These are phyloP conservation scores for Neurospora sp. DNA, from an alignment of 2,329 filamentous ascomycete species.

Conservation along the genomic window DNA sequence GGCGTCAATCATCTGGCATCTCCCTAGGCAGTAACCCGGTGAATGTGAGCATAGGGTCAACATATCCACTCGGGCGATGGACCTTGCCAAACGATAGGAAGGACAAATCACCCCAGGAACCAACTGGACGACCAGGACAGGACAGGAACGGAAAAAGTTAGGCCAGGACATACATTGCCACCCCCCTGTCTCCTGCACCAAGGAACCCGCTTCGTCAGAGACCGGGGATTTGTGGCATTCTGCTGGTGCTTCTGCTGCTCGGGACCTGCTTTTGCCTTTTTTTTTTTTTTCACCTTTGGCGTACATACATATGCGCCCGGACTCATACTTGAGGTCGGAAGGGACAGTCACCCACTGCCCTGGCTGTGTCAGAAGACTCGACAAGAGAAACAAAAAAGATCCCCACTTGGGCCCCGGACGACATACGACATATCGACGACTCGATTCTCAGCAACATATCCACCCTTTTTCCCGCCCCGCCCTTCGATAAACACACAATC, in stretches of 20 bases:
- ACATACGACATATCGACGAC: not conserved
- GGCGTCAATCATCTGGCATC: conserved; percentile 2
- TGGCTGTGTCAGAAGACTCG: not conserved
- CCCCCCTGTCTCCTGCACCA: conserved; percentile 3
- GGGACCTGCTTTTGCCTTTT: conserved; percentile 5
- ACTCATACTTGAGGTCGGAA: not conserved
- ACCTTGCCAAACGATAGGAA: not conserved
- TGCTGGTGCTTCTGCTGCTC: not conserved
- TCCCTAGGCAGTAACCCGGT: not conserved
- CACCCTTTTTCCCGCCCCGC: not conserved
- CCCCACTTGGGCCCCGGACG: not conserved
- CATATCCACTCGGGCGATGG: not conserved
- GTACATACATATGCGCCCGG: not conserved
- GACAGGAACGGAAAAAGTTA: not conserved
- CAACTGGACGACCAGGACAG: conserved; percentile 1
- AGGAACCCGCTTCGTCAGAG: not conserved
- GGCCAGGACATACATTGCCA: conserved; percentile 4
- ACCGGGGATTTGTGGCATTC: not conserved
- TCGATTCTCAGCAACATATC: not conserved
- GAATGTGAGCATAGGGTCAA: not conserved
- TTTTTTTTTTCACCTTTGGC: not conserved
- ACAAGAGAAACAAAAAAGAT: not conserved
- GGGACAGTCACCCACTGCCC: not conserved
- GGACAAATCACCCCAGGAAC: not conserved
- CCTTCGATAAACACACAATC: not conserved